Evolutionary conservation across 2,329 filamentous ascomycete species (phyloP).

Genomic region (Apiospora hydei): DNA sequence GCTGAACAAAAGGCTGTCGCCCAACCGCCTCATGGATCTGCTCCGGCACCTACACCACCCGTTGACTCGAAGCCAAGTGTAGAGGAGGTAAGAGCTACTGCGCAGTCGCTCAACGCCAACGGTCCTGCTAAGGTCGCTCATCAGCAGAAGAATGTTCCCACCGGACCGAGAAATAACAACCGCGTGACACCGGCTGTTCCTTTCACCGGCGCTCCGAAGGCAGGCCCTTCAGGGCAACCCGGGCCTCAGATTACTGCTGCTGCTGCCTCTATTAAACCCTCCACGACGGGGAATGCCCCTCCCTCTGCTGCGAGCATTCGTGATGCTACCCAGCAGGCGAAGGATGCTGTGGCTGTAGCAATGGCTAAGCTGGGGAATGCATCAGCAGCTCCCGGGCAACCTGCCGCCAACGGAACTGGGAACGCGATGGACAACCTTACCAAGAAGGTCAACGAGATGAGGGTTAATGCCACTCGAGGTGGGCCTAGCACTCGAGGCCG

Average conservation of each 20-base stretch:
- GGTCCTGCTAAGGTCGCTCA: conserved; percentile 43
- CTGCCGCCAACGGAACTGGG: conserved; percentile 44
- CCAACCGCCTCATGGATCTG: conserved; percentile 49
- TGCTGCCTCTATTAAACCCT: conserved; percentile 44
- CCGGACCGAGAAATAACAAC: conserved; percentile 53
- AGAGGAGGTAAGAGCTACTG: conserved; percentile 59
- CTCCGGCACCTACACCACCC: conserved; percentile 67
- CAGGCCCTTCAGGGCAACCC: conserved; percentile 34
- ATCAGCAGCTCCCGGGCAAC: conserved; percentile 40
- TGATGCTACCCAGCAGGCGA: conserved; percentile 77
- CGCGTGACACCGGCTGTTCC: conserved; percentile 73
- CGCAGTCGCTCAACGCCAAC: conserved; percentile 43
- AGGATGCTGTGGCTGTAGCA: conserved; percentile 79
- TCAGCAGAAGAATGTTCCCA: conserved; percentile 49
- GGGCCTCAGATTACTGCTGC: conserved; percentile 40
- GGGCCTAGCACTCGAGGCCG: conserved; percentile 55
- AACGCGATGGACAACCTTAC: conserved; percentile 73
- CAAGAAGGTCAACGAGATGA: conserved; percentile 80
- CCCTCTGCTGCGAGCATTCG: conserved; percentile 55
- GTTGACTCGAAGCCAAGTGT: conserved; percentile 73
- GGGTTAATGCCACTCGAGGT: conserved; percentile 62
- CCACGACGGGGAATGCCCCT: conserved; percentile 46
- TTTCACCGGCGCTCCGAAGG: conserved; percentile 55
- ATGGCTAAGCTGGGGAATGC: conserved; percentile 72
- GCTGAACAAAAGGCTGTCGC: conserved; percentile 62